These are phyloP conservation scores for Pleurotus pulmonarius DNA, from an alignment of 768 basidiomycete genomes.

Conservation along the genomic window DNA sequence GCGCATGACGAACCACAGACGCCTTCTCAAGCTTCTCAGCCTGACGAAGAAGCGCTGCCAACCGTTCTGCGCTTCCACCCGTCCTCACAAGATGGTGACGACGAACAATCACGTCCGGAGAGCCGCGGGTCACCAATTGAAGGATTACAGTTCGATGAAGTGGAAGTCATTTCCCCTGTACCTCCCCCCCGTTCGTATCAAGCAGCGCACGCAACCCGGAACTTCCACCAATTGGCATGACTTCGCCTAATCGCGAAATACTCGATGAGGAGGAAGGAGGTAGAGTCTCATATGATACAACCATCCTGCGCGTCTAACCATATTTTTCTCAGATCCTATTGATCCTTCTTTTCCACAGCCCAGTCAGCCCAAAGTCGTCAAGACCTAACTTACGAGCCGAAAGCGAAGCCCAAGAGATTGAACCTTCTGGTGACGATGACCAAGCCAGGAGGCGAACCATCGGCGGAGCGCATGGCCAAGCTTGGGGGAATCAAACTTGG, in stretches of 20 bases:
- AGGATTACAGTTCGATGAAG: conserved; percentile 7
- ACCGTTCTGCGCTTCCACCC: conserved; percentile 20
- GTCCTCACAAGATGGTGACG: conserved; percentile 4
- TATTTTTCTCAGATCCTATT: conserved; percentile 51
- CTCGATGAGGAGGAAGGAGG: conserved; percentile 64
- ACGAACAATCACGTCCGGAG: neutral
- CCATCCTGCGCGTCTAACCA: neutral
- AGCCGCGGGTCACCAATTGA: neutral
- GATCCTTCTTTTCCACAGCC: conserved; percentile 61
- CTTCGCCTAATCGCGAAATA: conserved; percentile 33
- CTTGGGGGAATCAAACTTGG: conserved; percentile 85
- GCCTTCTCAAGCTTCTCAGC: conserved; percentile 1
- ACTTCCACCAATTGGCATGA: conserved; percentile 18
- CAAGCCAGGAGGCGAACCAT: conserved; percentile 64
- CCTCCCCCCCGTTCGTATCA: conserved; percentile 5
- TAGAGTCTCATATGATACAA: conserved; percentile 23
- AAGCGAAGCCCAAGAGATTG: conserved; percentile 8
- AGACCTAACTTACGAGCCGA: conserved; percentile 16
- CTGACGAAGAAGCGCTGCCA: conserved; percentile 29
- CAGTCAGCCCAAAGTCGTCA: conserved; percentile 36
- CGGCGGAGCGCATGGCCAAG: conserved; percentile 93
- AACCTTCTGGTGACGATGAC: conserved; percentile 37
- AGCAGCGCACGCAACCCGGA: conserved; percentile 3
- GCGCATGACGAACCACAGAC: conserved; percentile 1
- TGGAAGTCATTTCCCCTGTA: conserved; percentile 11